Evolutionary conservation across 192 early-diverging fungal species (phyloP), one percentile per base, ranked within the genome.

Genomic region (Coemansia sp.): DNA sequence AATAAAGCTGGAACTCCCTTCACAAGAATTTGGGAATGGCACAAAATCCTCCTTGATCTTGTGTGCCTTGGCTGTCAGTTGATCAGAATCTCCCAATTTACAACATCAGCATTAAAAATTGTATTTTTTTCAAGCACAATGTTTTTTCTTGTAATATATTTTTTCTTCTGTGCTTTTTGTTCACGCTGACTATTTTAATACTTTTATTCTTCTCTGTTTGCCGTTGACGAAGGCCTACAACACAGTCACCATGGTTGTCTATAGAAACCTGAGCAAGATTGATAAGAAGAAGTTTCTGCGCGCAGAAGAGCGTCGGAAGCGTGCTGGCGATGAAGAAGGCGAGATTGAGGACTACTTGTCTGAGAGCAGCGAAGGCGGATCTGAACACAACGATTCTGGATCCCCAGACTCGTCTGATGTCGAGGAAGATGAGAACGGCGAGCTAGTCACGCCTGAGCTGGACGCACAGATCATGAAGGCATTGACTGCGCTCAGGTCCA

Each of bases 391-490:
- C 32, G 77, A 85, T 32, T 74, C 43, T 5, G 65, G 12, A 67
- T 87, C 66, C 82, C 80, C 69, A 40, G 74, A 65, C 32, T 82
- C 84, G 16, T 86, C 87, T 1, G 91, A 91, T 41, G 90, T 88
- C 26, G 90, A 90, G 26, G 93, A 94, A 66, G 93, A 94, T 72
- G 90, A 91, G 64, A 77, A 83, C 51, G 93, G 89, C 40, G 89
- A 88, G 63, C 84, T 98, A 21, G 82, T 95, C 9, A 95, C 95
- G 6, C 93, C 95, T 7, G 93, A 91, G 37, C 73, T 98, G 9
- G 95, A 99, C 65, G 91, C 88, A 8, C 92, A 97, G 76, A 98
- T 99, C 62, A 87, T 99, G 87, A 91, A 91, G 62, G 95, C 97
- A 2, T 92, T 98, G 65, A 87, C 87, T 0, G 80, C 90, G 32